phyloP scores from a whole-genome alignment of 768 basidiomycete species.

The Hericium alpestre region DNA sequence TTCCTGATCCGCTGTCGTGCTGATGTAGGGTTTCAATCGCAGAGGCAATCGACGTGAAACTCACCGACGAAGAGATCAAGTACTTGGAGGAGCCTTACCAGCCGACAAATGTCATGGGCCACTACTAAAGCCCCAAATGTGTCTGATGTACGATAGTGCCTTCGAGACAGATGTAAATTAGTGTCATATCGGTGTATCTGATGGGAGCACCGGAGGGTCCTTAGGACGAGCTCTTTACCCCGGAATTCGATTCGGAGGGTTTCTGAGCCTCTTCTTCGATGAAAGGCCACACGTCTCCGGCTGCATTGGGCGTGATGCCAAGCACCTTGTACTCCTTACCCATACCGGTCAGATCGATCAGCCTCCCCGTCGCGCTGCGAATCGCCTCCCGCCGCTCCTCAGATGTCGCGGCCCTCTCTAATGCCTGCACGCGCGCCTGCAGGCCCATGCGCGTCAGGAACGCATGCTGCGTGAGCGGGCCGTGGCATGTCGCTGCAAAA shows the following conservation, averaged over 20 bases:
- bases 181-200: no score
- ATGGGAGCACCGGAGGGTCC: no score
- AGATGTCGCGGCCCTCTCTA: slow-evolving; percentile 40
- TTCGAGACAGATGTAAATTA: background rate
- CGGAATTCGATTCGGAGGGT: background rate
- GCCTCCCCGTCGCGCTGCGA: slow-evolving; percentile 46
- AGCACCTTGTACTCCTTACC: slow-evolving; percentile 79
- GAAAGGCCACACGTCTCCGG: background rate
- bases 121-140: slow-evolving; percentile 9
- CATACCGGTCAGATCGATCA: slow-evolving; percentile 81
- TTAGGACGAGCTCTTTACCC: no score
- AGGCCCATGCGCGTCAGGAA: slow-evolving; percentile 81
- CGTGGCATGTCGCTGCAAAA: slow-evolving; percentile 36
- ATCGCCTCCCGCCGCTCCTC: slow-evolving; percentile 46
- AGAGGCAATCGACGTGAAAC: slow-evolving; percentile 24
- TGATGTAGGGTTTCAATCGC: background rate
- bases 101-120: slow-evolving; percentile 16
- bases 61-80: slow-evolving; percentile 31
- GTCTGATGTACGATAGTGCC: background rate
- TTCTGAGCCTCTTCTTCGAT: background rate
- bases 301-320: slow-evolving; percentile 32
- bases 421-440: slow-evolving; percentile 47
- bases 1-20: background rate
- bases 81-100: slow-evolving; percentile 29
- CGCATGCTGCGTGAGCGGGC: slow-evolving; percentile 61